phyloP scores from a whole-genome alignment of 495 filamentous ascomycete genomes.

The Hapsidospora chrysogenum region DNA sequence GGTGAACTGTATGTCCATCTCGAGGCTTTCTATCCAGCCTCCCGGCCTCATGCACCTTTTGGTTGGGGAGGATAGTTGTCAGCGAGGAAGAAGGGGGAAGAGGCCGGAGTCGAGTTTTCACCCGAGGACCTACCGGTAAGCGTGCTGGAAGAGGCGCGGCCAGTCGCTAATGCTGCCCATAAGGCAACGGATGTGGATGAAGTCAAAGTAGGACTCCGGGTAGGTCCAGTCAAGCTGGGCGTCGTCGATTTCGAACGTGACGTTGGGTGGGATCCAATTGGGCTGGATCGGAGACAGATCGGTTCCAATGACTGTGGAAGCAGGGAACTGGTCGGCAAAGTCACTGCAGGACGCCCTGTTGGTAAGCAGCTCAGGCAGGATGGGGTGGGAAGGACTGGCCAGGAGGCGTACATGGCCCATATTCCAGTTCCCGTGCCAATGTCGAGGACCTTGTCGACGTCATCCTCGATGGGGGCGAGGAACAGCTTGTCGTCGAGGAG shows the following conservation, averaged over 20 bases:
- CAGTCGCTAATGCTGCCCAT: constrained; percentile 40
- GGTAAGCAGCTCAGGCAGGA: no score
- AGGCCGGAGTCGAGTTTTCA: no score
- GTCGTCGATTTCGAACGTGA: constrained; percentile 36
- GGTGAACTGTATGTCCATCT: constrained; percentile 14
- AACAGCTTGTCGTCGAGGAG: constrained; percentile 28
- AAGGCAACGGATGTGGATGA: constrained; percentile 42
- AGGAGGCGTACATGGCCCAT: no score
- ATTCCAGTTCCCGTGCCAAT: constrained; percentile 33
- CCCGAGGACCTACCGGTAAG: no score
- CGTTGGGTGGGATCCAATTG: constrained; percentile 24
- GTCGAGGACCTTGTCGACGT: constrained; percentile 26
- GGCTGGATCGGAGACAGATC: constrained; percentile 23
- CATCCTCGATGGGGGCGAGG: constrained; percentile 31
- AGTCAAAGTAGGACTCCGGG: constrained; percentile 30
- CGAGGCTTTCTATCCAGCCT: constrained; percentile 22
- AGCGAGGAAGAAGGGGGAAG: no score
- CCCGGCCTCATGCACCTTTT: constrained; percentile 20
- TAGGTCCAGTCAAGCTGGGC: constrained; percentile 31
- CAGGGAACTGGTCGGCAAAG: constrained; percentile 24
- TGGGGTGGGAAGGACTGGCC: no score
- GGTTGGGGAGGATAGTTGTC: no score
- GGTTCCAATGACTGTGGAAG: constrained; percentile 33
- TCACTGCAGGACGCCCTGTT: no score
- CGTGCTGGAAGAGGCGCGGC: no score